These are phyloP conservation scores for Saccharum hybrid DNA, from an alignment of 202 grass and related monocot genomes.

Conservation along the genomic window DNA sequence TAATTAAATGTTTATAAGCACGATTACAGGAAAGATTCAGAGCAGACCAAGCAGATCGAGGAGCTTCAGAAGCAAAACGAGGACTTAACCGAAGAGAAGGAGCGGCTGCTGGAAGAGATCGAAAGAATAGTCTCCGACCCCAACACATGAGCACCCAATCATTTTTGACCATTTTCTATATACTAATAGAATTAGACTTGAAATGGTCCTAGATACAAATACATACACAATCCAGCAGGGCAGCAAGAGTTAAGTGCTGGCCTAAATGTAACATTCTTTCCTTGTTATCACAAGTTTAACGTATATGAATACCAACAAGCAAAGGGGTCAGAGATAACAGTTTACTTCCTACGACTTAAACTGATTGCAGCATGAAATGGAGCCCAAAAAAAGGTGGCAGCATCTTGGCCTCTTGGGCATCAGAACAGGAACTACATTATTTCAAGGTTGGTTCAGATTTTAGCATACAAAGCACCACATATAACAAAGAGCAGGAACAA, in stretches of 20 bases:
- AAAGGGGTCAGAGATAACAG: not conserved
- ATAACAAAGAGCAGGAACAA: not conserved
- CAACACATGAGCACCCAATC: constrained; percentile 36
- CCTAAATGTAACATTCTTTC: constrained; percentile 50
- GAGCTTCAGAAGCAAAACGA: constrained; percentile 53
- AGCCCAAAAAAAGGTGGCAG: not conserved
- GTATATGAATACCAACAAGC: not conserved
- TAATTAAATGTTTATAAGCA: too few species aligned
- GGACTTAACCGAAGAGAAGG: constrained; percentile 60
- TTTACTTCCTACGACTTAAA: not conserved
- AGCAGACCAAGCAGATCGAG: too few species aligned
- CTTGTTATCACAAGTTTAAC: constrained; percentile 29
- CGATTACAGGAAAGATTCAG: too few species aligned
- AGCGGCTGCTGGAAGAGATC: constrained; percentile 64
- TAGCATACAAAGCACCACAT: not conserved
- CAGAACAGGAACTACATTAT: not conserved
- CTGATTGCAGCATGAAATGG: not conserved
- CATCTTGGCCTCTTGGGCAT: not conserved
- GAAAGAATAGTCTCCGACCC: constrained; percentile 51
- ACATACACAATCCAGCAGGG: constrained; percentile 3
- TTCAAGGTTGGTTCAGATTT: not conserved
- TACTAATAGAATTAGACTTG: constrained; percentile 39
- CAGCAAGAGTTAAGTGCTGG: constrained; percentile 24
- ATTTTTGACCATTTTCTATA: not conserved
- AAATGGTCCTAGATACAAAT: constrained; percentile 45